Conservation (phyloP, 2,329 filamentous ascomycete species). For the Tolypocladium tropicale region DNA sequence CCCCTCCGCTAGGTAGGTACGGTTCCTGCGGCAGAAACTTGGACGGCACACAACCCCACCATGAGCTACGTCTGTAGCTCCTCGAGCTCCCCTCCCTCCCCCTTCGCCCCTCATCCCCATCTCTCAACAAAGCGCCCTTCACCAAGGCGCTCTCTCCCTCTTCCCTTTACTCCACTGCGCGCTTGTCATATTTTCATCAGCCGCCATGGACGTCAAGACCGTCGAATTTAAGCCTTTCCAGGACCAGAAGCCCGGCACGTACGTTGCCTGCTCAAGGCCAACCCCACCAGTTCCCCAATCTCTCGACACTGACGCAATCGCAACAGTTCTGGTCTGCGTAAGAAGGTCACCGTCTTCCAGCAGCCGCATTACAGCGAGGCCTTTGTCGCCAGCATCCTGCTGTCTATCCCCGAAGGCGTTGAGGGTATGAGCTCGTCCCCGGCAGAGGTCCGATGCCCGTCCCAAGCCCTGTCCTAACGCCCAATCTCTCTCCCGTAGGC, state of each 20-base stretch:
- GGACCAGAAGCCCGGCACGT: conserved; percentile 99
- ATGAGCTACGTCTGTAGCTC: neutral
- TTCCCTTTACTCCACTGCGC: no score
- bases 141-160: neutral
- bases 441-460: neutral
- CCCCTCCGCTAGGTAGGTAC: neutral
- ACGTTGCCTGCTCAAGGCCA: conserved; percentile 39
- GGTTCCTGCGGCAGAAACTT: no score
- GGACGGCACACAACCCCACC: neutral
- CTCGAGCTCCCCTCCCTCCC: neutral
- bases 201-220: conserved; percentile 60
- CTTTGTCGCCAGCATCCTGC: conserved; percentile 86
- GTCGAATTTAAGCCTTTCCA: conserved; percentile 77
- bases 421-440: conserved; percentile 42
- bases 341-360: conserved; percentile 98
- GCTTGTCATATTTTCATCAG: neutral
- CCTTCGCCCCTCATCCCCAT: neutral
- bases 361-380: conserved; percentile 91
- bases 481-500: conserved; percentile 18
- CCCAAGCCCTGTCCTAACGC: neutral
- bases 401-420: conserved; percentile 91
- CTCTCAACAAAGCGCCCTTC: neutral
- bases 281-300: conserved; percentile 1
- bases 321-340: conserved; percentile 84
- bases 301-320: conserved; percentile 5